Evolutionary conservation across 495 filamentous ascomycete species (phyloP).

Genomic region (Ascodesmis nigricans): DNA sequence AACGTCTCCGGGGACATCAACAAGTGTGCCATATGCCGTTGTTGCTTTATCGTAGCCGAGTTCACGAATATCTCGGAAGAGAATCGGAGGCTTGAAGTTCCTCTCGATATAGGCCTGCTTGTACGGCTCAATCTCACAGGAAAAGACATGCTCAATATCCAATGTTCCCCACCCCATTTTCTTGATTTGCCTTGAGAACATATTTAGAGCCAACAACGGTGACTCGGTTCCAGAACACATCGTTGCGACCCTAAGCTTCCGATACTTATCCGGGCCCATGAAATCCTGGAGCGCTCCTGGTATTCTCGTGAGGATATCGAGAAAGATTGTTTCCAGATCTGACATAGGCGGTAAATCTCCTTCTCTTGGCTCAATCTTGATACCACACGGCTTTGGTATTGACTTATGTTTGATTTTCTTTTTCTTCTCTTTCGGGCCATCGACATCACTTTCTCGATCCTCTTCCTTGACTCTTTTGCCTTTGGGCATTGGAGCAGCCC

Average conservation of each 20-base stretch:
- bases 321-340: slow-evolving; percentile 22
- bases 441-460: no score
- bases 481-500: no score
- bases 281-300: slow-evolving; percentile 12
- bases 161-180: slow-evolving; percentile 19
- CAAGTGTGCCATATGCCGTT: slow-evolving; percentile 46
- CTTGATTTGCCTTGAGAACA: slow-evolving; percentile 26
- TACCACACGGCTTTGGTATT: slow-evolving; percentile 3
- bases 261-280: slow-evolving; percentile 23
- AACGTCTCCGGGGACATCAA: slow-evolving; percentile 33
- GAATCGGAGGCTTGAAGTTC: slow-evolving; percentile 39
- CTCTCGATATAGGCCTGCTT: slow-evolving; percentile 61
- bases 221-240: slow-evolving; percentile 71
- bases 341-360: slow-evolving; percentile 22
- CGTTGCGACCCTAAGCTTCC: slow-evolving; percentile 41
- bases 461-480: no score
- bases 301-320: slow-evolving; percentile 17
- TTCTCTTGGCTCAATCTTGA: slow-evolving; percentile 10
- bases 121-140: slow-evolving; percentile 53
- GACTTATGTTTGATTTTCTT: slow-evolving; percentile 10
- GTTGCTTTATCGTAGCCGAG: slow-evolving; percentile 31
- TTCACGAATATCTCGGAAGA: slow-evolving; percentile 53
- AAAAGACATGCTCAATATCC: slow-evolving; percentile 43
- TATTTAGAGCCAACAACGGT: slow-evolving; percentile 44
- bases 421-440: no score